Conservation (phyloP, 2,329 filamentous ascomycete species). For the Dichotomopilus funicola region DNA sequence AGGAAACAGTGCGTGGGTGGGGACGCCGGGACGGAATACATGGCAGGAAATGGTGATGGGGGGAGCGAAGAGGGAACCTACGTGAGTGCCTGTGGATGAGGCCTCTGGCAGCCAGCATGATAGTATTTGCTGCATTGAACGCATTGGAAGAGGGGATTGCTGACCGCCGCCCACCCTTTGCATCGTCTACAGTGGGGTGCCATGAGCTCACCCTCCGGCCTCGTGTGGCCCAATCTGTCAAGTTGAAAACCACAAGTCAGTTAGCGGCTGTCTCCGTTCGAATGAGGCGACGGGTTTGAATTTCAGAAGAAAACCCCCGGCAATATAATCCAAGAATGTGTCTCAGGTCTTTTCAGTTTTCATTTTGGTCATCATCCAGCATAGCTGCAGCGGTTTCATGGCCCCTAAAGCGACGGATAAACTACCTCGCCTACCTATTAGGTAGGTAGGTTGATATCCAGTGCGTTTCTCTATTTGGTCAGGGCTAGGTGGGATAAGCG, state of each 20-base stretch:
- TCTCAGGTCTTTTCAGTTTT: conserved; percentile 76
- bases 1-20: neutral
- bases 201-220: conserved; percentile 1
- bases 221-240: conserved; percentile 8
- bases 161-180: conserved; percentile 12
- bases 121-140: conserved; percentile 19
- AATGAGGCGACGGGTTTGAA: neutral
- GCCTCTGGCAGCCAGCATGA: conserved; percentile 24
- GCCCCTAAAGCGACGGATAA: conserved; percentile 9
- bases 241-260: neutral
- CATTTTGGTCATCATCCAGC: conserved; percentile 42
- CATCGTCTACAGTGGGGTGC: conserved; percentile 16
- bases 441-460: too few species aligned
- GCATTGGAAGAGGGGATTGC: conserved; percentile 22
- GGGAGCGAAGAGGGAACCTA: conserved; percentile 8
- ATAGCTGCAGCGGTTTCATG: conserved; percentile 45
- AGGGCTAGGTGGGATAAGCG: conserved; percentile 13
- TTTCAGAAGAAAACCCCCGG: conserved; percentile 5
- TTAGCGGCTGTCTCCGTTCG: neutral
- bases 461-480: too few species aligned
- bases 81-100: conserved; percentile 16
- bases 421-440: neutral
- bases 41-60: neutral
- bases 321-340: conserved; percentile 20
- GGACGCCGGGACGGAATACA: neutral